A percentile compares a stretch with the other conserved stretches of the same genome.
Conservation (phyloP, 2,329 filamentous ascomycete species). For the Ascochyta viciae-villosae region DNA sequence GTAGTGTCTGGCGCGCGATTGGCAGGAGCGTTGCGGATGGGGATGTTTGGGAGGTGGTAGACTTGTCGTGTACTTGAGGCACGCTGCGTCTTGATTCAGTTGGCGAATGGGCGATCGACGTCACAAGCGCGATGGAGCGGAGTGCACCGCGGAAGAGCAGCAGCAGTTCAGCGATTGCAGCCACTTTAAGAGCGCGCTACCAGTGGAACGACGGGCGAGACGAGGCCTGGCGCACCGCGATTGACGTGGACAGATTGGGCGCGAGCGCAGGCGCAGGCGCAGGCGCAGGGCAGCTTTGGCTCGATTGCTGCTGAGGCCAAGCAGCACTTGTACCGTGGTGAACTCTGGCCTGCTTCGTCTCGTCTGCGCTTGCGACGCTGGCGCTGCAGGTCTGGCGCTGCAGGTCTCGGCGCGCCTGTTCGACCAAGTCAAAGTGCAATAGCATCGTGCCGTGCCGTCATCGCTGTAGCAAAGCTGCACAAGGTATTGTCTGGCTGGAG, state of each 20-base stretch:
- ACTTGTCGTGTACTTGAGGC: neutral
- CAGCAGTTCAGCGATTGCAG: neutral
- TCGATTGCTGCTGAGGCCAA: slow-evolving; percentile 1
- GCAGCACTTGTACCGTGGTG: neutral
- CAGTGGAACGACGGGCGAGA: slow-evolving; percentile 4
- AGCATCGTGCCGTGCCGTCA: slow-evolving; percentile 16
- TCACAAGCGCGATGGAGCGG: slow-evolving; percentile 25
- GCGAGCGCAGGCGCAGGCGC: neutral
- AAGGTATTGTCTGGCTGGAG: neutral
- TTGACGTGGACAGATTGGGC: slow-evolving; percentile 5
- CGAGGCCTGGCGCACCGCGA: neutral
- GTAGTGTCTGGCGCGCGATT: slow-evolving; percentile 17
- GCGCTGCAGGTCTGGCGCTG: too few relatives aligned
- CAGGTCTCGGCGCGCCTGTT: too few relatives aligned
- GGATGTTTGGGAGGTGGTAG: slow-evolving; percentile 3
- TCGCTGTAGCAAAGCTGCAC: neutral
- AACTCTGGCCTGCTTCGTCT: slow-evolving; percentile 1
- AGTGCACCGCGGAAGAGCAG: slow-evolving; percentile 3
- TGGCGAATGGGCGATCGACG: slow-evolving; percentile 21
- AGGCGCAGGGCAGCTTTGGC: neutral
- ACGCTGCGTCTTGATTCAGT: slow-evolving; percentile 27
- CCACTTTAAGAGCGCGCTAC: slow-evolving; percentile 14
- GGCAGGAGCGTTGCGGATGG: slow-evolving; percentile 15
- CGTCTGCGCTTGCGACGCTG: too few relatives aligned
- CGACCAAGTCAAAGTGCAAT: neutral